These are phyloP conservation scores for Pseudogymnoascus sp. DNA, from an alignment of 2,329 filamentous ascomycete genomes.

Conservation along the genomic window DNA sequence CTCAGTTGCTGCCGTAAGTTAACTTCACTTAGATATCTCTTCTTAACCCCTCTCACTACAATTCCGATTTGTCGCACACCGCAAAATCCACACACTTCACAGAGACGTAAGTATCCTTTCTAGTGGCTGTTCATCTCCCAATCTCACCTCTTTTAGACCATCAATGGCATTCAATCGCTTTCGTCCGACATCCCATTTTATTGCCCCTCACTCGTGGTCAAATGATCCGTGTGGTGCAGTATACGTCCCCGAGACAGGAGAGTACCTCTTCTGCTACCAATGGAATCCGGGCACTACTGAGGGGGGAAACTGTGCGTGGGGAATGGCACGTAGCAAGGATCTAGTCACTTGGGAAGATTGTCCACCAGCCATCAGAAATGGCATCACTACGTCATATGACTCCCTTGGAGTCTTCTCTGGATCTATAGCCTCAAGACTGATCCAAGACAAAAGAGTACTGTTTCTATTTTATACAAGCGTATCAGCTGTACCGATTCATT, in stretches of 20 bases:
- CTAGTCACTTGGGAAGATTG: background rate
- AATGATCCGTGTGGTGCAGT: background rate
- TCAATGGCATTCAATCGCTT: background rate
- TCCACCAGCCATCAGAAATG: constrained; percentile 5
- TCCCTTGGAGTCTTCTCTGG: constrained; percentile 20
- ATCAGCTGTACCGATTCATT: constrained; percentile 20
- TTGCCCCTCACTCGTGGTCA: background rate
- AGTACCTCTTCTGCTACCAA: background rate
- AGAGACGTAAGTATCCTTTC: background rate
- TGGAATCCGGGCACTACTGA: background rate
- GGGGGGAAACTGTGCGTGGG: background rate
- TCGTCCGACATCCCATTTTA: background rate
- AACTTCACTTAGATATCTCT: background rate
- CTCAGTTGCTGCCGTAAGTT: background rate
- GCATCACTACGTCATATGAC: constrained; percentile 17
- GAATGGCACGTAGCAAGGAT: background rate
- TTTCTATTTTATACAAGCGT: constrained; percentile 22
- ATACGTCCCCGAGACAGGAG: background rate
- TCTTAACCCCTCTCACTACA: background rate
- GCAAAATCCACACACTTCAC: background rate
- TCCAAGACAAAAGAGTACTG: constrained; percentile 16
- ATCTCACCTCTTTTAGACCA: background rate
- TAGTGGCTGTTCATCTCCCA: background rate
- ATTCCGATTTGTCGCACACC: background rate
- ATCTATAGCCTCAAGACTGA: constrained; percentile 17